These are phyloP conservation scores for Fomitopsis pulvina DNA, from an alignment of 768 basidiomycete genomes.

Conservation along the genomic window DNA sequence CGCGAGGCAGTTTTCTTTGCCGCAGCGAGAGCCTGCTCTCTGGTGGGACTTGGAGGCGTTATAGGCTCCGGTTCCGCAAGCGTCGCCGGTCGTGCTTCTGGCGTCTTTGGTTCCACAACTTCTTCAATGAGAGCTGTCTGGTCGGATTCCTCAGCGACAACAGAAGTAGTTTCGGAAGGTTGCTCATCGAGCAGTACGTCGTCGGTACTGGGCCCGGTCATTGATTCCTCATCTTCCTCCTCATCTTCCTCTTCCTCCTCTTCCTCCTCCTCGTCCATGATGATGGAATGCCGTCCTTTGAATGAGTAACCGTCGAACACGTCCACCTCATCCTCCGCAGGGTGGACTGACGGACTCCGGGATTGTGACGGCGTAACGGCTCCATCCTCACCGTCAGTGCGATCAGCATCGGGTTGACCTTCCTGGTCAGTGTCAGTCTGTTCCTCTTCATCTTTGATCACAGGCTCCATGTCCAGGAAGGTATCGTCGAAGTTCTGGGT, in stretches of 20 bases:
- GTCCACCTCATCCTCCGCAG: slow-evolving; percentile 53
- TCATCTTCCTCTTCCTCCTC: slow-evolving; percentile 40
- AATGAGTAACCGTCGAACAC: slow-evolving; percentile 95
- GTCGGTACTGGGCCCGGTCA: slow-evolving; percentile 17
- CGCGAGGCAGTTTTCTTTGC: slow-evolving; percentile 4
- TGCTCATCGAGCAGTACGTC: slow-evolving; percentile 15
- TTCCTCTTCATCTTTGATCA: slow-evolving; percentile 72
- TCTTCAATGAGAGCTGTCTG: slow-evolving; percentile 31
- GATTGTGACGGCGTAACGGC: slow-evolving; percentile 78
- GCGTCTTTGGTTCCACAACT: slow-evolving; percentile 60
- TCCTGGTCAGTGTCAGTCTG: slow-evolving; percentile 66
- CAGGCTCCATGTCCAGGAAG: slow-evolving; percentile 93
- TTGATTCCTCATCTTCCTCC: slow-evolving; percentile 21
- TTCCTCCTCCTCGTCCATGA: slow-evolving; percentile 66
- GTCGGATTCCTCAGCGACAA: slow-evolving; percentile 5
- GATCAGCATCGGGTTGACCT: slow-evolving; percentile 62
- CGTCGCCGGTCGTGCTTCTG: slow-evolving; percentile 50
- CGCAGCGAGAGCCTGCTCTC: background rate
- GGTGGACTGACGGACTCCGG: slow-evolving; percentile 63
- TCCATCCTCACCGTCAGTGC: slow-evolving; percentile 69
- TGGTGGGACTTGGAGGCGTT: slow-evolving; percentile 4
- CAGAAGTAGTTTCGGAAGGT: background rate
- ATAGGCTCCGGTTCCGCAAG: slow-evolving; percentile 25
- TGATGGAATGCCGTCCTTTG: slow-evolving; percentile 77
- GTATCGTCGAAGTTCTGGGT: slow-evolving; percentile 97